phyloP scores from a whole-genome alignment of 768 basidiomycete genomes.

The Trametes meyenii region DNA sequence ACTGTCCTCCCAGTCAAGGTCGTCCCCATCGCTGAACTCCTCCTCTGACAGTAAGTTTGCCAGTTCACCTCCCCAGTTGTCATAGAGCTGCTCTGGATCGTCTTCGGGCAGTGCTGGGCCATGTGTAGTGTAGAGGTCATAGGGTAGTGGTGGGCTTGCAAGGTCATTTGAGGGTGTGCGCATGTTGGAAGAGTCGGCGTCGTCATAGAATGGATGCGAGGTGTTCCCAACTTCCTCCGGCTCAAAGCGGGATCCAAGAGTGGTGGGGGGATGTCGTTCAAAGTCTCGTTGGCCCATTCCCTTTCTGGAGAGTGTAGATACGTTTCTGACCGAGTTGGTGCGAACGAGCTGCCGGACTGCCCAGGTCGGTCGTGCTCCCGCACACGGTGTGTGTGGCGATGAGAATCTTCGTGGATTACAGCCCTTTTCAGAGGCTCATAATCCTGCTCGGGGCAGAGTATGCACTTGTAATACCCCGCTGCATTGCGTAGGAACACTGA shows the following conservation, averaged over 20 bases:
- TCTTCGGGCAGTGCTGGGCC: conserved; percentile 16
- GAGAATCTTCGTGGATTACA: background rate
- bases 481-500: background rate
- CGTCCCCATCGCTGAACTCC: conserved; percentile 2
- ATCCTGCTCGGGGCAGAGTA: background rate
- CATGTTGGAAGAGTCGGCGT: too few relatives aligned
- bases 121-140: conserved; percentile 1
- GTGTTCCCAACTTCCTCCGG: too few relatives aligned
- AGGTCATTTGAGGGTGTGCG: too few relatives aligned
- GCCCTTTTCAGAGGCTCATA: background rate
- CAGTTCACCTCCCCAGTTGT: conserved; percentile 17
- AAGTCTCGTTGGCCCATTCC: too few relatives aligned
- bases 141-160: background rate
- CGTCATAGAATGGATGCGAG: too few relatives aligned
- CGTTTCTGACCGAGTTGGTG: too few relatives aligned
- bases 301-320: too few relatives aligned
- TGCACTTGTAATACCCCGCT: background rate
- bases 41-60: background rate
- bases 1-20: background rate
- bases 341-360: too few relatives aligned
- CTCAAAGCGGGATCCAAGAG: too few relatives aligned
- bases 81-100: conserved; percentile 10
- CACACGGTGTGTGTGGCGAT: background rate
- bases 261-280: too few relatives aligned
- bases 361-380: background rate